Evolutionary conservation across 345 rosid genomes (phyloP), one percentile per base, ranked within the genome.

Genomic region (Salix arbutifolia): DNA sequence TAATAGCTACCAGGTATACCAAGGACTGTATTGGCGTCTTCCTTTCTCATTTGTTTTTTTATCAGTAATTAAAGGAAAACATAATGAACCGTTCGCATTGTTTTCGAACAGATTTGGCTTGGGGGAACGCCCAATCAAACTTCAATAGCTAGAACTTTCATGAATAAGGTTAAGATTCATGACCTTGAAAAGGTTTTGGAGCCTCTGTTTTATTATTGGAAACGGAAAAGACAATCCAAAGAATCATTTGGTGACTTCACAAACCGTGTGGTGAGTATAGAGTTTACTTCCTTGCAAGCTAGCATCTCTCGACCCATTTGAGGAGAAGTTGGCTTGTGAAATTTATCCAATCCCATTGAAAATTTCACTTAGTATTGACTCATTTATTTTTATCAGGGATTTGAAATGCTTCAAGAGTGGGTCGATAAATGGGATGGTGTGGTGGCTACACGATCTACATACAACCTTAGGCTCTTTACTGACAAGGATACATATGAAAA

Each of bases 161-260:
- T 89, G 97, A 82, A 93, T 40, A 95, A 90, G 88, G 96, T 93
- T 53, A 95, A 93, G 88, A 69, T 95, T 87, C 99, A 95, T 52
- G 96, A 95, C 72, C 87, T 95, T 19, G 99, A 93, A 85, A 91
- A 90, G 69, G 91, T 93, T 67, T 86, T 86, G 28, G 99, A 96
- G 75, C 99, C 98, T 70, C 87, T 96, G 78, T 90, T 96, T 78
- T 93, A 90, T 84, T 72, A 86, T 77, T 96, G 99, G 99, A 93
- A 91, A 85, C 80, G 72, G 8, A 88, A 89, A 67, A 85, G 99
- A 71, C 82, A 89, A 71, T 66, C 89, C 28, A 90, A 90, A 58
- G 99, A 96, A 86, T 91, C 99, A 84, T 96, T 96, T 12, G 99
- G 99, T n/a, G 85, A 86, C 71, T 96, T 85, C 89, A 81, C 98